A percentile compares a stretch with the other conserved stretches of the same genome.
Evolutionary conservation across 306 rosid genomes (phyloP).

Genomic region (cucumber (Cucumis sativus)): DNA sequence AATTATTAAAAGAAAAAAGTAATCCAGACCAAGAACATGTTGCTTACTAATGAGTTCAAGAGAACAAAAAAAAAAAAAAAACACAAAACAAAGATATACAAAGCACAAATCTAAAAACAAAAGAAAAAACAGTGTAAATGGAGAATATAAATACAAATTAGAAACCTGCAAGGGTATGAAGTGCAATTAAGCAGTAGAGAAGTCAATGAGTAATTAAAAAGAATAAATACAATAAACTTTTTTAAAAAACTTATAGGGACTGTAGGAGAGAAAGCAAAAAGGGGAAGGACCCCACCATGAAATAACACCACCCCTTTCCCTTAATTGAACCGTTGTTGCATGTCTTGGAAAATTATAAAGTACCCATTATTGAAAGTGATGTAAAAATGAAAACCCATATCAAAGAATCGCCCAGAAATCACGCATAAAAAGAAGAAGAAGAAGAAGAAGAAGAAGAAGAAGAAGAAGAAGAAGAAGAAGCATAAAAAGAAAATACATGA

Average conservation of each 20-base stretch:
- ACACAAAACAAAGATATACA: not conserved
- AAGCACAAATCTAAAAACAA: not conserved
- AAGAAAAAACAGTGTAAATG: not conserved
- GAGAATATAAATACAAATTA: not conserved
- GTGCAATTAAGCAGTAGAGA: not conserved
- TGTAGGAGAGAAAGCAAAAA: not conserved
- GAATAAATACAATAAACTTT: not conserved
- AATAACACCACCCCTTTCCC: not conserved
- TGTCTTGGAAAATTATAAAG: constrained; percentile 4
- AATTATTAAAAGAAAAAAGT: not conserved
- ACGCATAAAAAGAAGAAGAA: not conserved
- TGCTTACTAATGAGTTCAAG: not conserved
- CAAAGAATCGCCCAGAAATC: not conserved
- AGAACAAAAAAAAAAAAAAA: no score
- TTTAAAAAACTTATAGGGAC: not conserved
- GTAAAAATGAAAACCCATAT: not conserved
- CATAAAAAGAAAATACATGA: not conserved
- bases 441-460: no score
- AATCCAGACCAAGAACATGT: not conserved
- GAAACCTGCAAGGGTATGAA: not conserved
- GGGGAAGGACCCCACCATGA: constrained; percentile 7
- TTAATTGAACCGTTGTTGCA: constrained; percentile 8
- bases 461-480: no score
- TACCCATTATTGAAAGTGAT: constrained; percentile 2
- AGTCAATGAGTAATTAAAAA: constrained; percentile 3